Percentiles rank a stretch among this genome's conserved stretches.
Conservation (phyloP, 306 rosid genomes). For the Cucurbita argyrosperma region DNA sequence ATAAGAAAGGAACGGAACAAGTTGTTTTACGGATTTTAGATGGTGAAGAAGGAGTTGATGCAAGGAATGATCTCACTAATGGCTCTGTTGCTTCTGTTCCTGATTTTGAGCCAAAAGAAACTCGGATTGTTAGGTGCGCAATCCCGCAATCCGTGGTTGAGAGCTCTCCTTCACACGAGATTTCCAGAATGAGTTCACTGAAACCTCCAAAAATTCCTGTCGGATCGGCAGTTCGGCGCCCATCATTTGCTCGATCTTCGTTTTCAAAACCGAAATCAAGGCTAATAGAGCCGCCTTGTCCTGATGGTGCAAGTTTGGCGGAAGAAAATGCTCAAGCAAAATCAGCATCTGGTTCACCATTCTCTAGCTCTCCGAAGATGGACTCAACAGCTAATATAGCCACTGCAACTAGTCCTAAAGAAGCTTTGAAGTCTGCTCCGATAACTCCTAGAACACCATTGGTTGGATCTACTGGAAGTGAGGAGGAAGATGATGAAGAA, state of each 20-base stretch:
- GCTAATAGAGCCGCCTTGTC: constrained; percentile 35
- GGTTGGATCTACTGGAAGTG: constrained; percentile 20
- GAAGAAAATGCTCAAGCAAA: constrained; percentile 13
- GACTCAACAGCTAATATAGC: constrained; percentile 18
- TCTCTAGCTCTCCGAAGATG: constrained; percentile 14
- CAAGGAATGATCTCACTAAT: not conserved
- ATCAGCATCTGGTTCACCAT: not conserved
- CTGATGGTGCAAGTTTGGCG: constrained; percentile 9
- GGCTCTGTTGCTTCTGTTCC: constrained; percentile 16
- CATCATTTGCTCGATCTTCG: constrained; percentile 28
- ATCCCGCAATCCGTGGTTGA: constrained; percentile 8
- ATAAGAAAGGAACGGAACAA: constrained; percentile 32
- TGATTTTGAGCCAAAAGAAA: constrained; percentile 18
- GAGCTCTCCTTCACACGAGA: constrained; percentile 16
- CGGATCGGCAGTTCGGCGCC: constrained; percentile 6
- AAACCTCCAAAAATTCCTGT: constrained; percentile 30
- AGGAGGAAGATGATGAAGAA: constrained; percentile 60
- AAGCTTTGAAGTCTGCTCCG: constrained; percentile 11
- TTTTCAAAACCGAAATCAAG: constrained; percentile 55
- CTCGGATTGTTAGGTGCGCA: constrained; percentile 7
- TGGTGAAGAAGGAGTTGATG: constrained; percentile 3
- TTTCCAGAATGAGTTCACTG: not conserved
- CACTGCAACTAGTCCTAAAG: constrained; percentile 15
- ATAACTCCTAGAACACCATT: constrained; percentile 43
- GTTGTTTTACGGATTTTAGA: constrained; percentile 37